These are phyloP conservation scores for Colletotrichum sojae DNA, from an alignment of 2,329 filamentous ascomycete species.

Conservation along the genomic window DNA sequence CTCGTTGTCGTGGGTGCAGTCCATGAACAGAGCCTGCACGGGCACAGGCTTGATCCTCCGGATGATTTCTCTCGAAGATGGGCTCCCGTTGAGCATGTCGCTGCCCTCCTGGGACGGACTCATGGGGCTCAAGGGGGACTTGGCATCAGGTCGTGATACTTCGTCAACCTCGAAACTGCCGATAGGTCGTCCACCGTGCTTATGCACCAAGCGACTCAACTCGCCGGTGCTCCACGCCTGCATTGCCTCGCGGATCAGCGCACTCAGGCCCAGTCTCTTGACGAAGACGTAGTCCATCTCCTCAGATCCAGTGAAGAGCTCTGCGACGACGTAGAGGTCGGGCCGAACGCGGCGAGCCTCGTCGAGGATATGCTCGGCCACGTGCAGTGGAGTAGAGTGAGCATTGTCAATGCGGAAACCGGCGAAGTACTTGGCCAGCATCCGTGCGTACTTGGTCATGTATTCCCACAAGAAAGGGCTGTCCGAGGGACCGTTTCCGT, in stretches of 20 bases:
- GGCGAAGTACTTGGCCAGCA: slow-evolving; percentile 94
- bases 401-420: slow-evolving; percentile 98
- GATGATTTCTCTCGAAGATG: slow-evolving; percentile 73
- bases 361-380: slow-evolving; percentile 95
- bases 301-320: slow-evolving; percentile 95
- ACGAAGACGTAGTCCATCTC: slow-evolving; percentile 97
- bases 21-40: slow-evolving; percentile 97
- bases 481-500: slow-evolving; percentile 84
- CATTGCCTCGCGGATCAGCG: slow-evolving; percentile 97
- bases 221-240: slow-evolving; percentile 97
- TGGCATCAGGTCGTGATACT: slow-evolving; percentile 73
- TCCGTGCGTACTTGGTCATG: slow-evolving; percentile 92
- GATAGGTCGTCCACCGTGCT: slow-evolving; percentile 93
- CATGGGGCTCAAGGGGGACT: slow-evolving; percentile 46
- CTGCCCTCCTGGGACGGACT: slow-evolving; percentile 50
- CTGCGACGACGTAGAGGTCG: slow-evolving; percentile 91
- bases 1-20: slow-evolving; percentile 99
- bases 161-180: slow-evolving; percentile 98
- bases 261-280: slow-evolving; percentile 90
- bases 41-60: slow-evolving; percentile 88
- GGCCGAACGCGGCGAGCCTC: slow-evolving; percentile 91
- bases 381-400: slow-evolving; percentile 94
- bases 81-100: slow-evolving; percentile 46
- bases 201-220: slow-evolving; percentile 91
- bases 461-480: slow-evolving; percentile 96